Conservation (phyloP, 345 rosid species). For the Psidium friedrichsthalianum region DNA sequence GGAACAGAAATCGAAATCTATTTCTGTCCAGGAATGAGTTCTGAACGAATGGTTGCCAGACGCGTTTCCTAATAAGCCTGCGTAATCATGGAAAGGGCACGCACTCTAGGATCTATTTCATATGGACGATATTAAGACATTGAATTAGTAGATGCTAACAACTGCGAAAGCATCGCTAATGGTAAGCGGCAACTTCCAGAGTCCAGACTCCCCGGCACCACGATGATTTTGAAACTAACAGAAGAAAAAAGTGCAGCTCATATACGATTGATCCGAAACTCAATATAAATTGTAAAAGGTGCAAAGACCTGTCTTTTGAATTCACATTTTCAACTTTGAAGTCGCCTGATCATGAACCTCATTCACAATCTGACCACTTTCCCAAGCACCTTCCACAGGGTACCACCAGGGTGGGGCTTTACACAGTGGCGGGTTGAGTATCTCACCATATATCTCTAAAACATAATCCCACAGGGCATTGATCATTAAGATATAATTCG, state of each 20-base stretch:
- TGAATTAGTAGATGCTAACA: no score
- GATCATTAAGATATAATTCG: not conserved
- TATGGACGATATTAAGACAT: not conserved
- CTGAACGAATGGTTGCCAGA: no score
- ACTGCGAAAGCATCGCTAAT: no score
- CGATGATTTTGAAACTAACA: not conserved
- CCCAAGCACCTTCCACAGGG: not conserved
- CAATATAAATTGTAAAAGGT: no score
- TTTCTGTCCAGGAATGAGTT: no score
- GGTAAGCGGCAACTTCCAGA: no score
- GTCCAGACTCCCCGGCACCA: no score
- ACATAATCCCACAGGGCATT: not conserved
- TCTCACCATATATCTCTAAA: conserved; percentile 22
- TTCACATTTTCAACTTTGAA: conserved; percentile 11
- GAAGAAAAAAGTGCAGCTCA: not conserved
- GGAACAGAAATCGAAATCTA: no score
- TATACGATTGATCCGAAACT: not conserved
- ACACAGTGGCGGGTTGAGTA: conserved; percentile 2
- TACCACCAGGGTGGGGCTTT: not conserved
- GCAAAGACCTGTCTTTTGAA: conserved; percentile 3
- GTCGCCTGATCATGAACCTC: not conserved
- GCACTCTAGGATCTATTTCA: not conserved
- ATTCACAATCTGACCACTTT: conserved; percentile 3
- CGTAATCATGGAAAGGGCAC: no score
- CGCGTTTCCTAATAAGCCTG: no score